A percentile compares a stretch with the other conserved stretches of the same genome.
These are phyloP conservation scores for Saraca asoca DNA, from an alignment of 331 rosid genomes.

Conservation along the genomic window DNA sequence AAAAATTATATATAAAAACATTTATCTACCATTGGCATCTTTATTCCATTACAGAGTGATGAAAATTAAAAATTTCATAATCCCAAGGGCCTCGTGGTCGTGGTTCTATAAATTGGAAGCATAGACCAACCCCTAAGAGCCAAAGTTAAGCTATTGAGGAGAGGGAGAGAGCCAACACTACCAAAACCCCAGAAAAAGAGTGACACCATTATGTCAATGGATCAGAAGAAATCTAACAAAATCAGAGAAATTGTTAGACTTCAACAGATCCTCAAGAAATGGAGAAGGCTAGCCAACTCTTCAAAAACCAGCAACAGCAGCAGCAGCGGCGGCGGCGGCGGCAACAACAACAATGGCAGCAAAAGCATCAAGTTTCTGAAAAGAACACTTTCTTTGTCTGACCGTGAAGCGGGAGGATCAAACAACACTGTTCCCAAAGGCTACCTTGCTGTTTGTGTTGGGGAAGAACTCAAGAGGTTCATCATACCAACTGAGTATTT, in stretches of 20 bases:
- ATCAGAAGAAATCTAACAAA: slow-evolving; percentile 80
- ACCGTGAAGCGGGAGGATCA: slow-evolving; percentile 36
- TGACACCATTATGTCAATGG: slow-evolving; percentile 42
- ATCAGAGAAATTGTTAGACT: slow-evolving; percentile 92
- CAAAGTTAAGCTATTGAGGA: slow-evolving; percentile 29
- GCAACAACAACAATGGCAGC: slow-evolving; percentile 18
- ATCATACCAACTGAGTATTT: slow-evolving; percentile 75
- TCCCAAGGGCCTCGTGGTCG: slow-evolving; percentile 3
- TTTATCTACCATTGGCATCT: neutral
- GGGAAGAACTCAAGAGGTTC: slow-evolving; percentile 70
- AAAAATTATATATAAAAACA: no score
- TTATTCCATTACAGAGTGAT: slow-evolving; percentile 8
- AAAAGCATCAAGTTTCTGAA: slow-evolving; percentile 71
- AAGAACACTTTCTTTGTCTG: slow-evolving; percentile 68
- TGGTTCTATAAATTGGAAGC: slow-evolving; percentile 56
- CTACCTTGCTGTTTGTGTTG: slow-evolving; percentile 79
- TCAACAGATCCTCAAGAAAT: slow-evolving; percentile 87
- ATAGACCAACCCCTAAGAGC: slow-evolving; percentile 21
- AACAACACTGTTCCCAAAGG: slow-evolving; percentile 79
- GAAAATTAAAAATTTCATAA: slow-evolving; percentile 10
- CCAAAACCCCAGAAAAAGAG: slow-evolving; percentile 18
- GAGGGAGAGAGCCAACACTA: slow-evolving; percentile 13
- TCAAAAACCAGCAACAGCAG: slow-evolving; percentile 45
- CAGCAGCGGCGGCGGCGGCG: slow-evolving; percentile 27
- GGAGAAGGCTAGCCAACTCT: slow-evolving; percentile 82